phyloP scores from a whole-genome alignment of 805 yeast genomes.

The Kluyveromyces aestuarii region DNA sequence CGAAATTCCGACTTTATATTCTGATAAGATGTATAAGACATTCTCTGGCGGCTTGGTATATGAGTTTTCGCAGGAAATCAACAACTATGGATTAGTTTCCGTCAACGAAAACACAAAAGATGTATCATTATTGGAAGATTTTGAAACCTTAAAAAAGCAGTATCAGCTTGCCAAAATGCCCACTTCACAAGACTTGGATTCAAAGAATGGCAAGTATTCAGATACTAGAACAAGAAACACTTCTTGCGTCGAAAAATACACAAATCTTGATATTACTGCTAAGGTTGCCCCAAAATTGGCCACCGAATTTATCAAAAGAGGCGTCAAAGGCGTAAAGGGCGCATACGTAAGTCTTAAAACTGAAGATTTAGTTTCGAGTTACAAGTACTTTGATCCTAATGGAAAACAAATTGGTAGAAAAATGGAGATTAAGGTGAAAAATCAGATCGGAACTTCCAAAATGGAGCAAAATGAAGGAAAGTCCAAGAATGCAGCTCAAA shows the following conservation, averaged over 20 bases:
- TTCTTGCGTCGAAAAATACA: constrained; percentile 33
- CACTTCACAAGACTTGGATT: constrained; percentile 10
- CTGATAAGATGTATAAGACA: constrained; percentile 60
- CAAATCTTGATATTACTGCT: constrained; percentile 33
- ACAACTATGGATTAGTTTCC: constrained; percentile 69
- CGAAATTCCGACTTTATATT: constrained; percentile 63
- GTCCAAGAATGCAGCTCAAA: background rate
- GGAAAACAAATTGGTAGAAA: constrained; percentile 28
- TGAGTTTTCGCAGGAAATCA: constrained; percentile 70
- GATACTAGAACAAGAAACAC: constrained; percentile 22
- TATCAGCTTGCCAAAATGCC: constrained; percentile 31
- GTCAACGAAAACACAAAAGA: constrained; percentile 33
- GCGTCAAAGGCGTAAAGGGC: constrained; percentile 43
- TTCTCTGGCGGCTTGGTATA: constrained; percentile 84
- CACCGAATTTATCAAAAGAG: constrained; percentile 36
- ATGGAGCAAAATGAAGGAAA: background rate
- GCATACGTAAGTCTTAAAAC: constrained; percentile 37
- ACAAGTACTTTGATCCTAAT: constrained; percentile 34
- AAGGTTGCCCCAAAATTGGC: constrained; percentile 37
- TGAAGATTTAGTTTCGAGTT: constrained; percentile 35
- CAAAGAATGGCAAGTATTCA: constrained; percentile 15
- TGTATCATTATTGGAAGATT: constrained; percentile 39
- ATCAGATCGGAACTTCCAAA: background rate
- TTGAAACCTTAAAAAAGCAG: constrained; percentile 38
- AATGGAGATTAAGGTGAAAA: constrained; percentile 14